Percentiles rank a stretch among this genome's conserved stretches.
Conservation (phyloP, 2,329 filamentous ascomycete species). For the Kalmusia sp. region DNA sequence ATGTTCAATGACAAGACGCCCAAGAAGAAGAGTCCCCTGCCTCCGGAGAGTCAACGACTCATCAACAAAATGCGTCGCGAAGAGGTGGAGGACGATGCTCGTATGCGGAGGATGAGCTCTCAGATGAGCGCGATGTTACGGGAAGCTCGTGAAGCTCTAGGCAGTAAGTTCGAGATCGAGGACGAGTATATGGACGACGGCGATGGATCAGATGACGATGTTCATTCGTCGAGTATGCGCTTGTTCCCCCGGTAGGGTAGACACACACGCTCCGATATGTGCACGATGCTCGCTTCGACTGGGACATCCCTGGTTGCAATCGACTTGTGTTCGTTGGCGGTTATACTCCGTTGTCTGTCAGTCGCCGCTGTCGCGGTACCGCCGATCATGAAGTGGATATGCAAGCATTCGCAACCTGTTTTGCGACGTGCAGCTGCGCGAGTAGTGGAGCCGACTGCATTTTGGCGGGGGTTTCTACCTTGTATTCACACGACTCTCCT, state of each 20-base stretch:
- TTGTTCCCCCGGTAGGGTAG: slow-evolving; percentile 15
- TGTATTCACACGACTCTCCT: slow-evolving; percentile 3
- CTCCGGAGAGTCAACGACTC: slow-evolving; percentile 74
- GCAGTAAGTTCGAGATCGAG: slow-evolving; percentile 53
- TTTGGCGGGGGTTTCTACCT: background rate
- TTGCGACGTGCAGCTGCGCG: background rate
- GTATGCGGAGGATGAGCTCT: slow-evolving; percentile 79
- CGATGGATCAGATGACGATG: slow-evolving; percentile 38
- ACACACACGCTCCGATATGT: background rate
- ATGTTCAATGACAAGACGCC: slow-evolving; percentile 26
- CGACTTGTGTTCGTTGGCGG: background rate
- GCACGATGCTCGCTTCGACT: background rate
- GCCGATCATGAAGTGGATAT: background rate
- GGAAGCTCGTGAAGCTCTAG: slow-evolving; percentile 86
- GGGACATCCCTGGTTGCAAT: background rate
- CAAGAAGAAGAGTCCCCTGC: slow-evolving; percentile 46
- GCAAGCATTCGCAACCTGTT: background rate
- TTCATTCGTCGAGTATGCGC: slow-evolving; percentile 25
- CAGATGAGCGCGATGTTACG: slow-evolving; percentile 85
- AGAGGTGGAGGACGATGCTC: slow-evolving; percentile 79
- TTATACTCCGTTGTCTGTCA: background rate
- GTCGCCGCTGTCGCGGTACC: background rate
- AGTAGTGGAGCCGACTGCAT: background rate
- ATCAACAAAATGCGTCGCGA: slow-evolving; percentile 75
- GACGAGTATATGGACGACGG: slow-evolving; percentile 29